Conservation (phyloP, 768 basidiomycete genomes). For the Termitomyces sp. region DNA sequence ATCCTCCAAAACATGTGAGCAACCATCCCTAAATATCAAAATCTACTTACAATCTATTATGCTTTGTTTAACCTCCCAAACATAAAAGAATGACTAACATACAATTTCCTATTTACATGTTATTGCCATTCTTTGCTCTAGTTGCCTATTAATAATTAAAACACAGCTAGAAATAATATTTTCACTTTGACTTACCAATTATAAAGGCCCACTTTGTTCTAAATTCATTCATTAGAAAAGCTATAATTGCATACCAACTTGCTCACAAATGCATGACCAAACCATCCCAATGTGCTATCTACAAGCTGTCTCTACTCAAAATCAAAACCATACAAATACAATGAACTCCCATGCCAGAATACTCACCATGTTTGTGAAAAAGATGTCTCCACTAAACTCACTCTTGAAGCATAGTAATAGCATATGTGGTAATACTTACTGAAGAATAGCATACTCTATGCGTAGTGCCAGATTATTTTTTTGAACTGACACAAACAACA, state of each 20-base stretch:
- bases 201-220: neutral
- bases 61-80: neutral
- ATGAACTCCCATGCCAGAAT: neutral
- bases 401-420: neutral
- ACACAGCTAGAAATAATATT: no score
- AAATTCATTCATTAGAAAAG: neutral
- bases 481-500: neutral
- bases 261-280: neutral
- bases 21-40: neutral
- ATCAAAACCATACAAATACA: neutral
- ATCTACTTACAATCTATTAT: no score
- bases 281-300: neutral
- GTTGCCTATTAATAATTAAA: neutral
- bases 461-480: neutral
- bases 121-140: neutral
- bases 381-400: neutral
- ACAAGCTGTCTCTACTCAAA: neutral
- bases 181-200: neutral
- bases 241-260: neutral
- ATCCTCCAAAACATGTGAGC: no score
- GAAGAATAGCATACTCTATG: neutral
- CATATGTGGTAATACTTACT: neutral
- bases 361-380: neutral
- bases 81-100: neutral
- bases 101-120: neutral